Conservation (phyloP, 345 rosid species). For the Cardiospermum halicacabum region DNA sequence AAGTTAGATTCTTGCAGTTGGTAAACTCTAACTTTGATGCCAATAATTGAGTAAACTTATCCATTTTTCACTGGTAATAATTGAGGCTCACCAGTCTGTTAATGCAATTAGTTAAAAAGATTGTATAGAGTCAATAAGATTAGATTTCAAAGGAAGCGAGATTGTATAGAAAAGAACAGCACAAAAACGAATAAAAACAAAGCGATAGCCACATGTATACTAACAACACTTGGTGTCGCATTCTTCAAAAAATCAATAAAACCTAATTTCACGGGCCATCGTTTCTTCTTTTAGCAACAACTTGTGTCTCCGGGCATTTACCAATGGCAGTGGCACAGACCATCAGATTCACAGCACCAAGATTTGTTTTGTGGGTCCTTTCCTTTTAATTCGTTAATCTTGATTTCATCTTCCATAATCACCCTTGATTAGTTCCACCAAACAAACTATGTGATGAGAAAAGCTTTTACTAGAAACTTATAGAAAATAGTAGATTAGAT, state of each 20-base stretch:
- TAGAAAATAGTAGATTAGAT: background rate
- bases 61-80: too few species aligned
- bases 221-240: constrained; percentile 13
- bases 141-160: too few species aligned
- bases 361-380: constrained; percentile 14
- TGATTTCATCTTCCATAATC: too few species aligned
- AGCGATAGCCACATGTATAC: constrained; percentile 22
- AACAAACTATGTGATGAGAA: too few species aligned
- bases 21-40: background rate
- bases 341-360: too few species aligned
- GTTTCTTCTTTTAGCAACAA: constrained; percentile 9
- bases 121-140: too few species aligned
- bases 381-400: too few species aligned
- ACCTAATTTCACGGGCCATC: constrained; percentile 31
- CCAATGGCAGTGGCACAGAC: constrained; percentile 2
- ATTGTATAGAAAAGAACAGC: constrained; percentile 24
- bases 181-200: constrained; percentile 20
- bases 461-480: constrained; percentile 5
- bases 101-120: background rate
- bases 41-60: background rate
- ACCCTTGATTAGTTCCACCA: too few species aligned
- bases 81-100: background rate
- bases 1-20: constrained; percentile 1
- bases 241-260: constrained; percentile 12
- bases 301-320: background rate